These are phyloP conservation scores for Pachyrhizus erosus DNA, from an alignment of 306 rosid genomes.

Conservation along the genomic window DNA sequence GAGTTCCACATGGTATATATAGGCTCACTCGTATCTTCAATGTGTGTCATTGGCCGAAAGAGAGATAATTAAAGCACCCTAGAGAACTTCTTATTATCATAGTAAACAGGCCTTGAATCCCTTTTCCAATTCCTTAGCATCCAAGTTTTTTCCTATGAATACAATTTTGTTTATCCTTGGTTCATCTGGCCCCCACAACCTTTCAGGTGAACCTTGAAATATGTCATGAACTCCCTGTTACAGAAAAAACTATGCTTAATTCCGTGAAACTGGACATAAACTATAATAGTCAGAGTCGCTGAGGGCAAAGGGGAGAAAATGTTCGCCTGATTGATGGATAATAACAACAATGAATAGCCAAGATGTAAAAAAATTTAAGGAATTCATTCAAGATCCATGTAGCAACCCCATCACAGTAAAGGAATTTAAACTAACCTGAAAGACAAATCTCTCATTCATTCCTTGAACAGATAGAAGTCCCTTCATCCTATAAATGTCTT, in stretches of 20 bases:
- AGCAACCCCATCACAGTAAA: background rate
- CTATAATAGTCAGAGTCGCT: background rate
- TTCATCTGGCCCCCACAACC: conserved; percentile 87
- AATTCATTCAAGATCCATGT: conserved; percentile 1
- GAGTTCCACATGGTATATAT: conserved; percentile 5
- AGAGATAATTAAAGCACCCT: conserved; percentile 12
- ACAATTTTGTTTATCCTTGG: conserved; percentile 87
- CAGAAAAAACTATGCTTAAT: conserved; percentile 32
- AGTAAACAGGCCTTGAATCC: conserved; percentile 83
- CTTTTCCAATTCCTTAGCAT: conserved; percentile 75
- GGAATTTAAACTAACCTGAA: conserved; percentile 71
- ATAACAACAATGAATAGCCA: conserved; percentile 6
- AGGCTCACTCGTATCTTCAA: conserved; percentile 27
- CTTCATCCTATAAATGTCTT: conserved; percentile 95
- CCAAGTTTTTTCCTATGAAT: conserved; percentile 90
- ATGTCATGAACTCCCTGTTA: conserved; percentile 96
- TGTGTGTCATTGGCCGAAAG: conserved; percentile 4
- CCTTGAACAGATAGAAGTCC: conserved; percentile 92
- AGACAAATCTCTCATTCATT: conserved; percentile 95
- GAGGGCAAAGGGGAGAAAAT: background rate
- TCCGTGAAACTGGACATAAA: background rate
- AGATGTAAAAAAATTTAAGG: background rate
- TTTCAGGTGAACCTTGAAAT: conserved; percentile 97
- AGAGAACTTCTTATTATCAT: conserved; percentile 41
- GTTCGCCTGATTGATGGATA: background rate